These are phyloP conservation scores for Lippia alba DNA, from an alignment of 305 asterid species.

Conservation along the genomic window DNA sequence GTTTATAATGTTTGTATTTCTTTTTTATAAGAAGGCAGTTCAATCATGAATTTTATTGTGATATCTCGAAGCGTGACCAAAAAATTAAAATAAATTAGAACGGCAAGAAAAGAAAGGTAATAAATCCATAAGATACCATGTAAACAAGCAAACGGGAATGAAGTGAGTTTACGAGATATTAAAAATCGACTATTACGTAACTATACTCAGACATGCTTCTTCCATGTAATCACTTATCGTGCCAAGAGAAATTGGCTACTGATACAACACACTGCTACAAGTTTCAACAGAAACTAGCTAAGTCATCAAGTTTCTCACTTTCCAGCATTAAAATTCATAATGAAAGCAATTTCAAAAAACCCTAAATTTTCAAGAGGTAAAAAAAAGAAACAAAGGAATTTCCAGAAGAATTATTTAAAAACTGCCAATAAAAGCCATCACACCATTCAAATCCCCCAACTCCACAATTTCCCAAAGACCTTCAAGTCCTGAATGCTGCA, in stretches of 20 bases:
- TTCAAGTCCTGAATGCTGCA: conserved; percentile 6
- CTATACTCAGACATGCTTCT: conserved; percentile 1
- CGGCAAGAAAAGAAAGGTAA: conserved; percentile 16
- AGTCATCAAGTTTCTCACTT: background rate
- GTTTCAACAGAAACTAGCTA: background rate
- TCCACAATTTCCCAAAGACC: conserved; percentile 12
- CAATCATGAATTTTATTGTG: background rate
- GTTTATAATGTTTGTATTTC: background rate
- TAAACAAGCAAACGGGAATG: background rate
- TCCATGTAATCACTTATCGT: background rate
- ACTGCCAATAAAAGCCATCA: conserved; percentile 11
- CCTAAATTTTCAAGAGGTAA: background rate
- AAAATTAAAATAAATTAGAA: conserved; percentile 3
- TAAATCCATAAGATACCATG: background rate
- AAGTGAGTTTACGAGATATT: background rate
- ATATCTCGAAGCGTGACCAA: background rate
- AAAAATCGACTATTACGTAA: background rate
- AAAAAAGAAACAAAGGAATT: background rate
- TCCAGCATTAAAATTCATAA: background rate
- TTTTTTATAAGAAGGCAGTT: too few species aligned
- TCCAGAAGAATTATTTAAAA: background rate
- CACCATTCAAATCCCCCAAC: conserved; percentile 13
- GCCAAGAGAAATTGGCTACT: background rate
- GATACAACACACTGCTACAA: conserved; percentile 4
- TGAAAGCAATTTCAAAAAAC: conserved; percentile 15